Conservation (phyloP, 192 early-diverging fungal species). For the Backusella tarrabulga region DNA sequence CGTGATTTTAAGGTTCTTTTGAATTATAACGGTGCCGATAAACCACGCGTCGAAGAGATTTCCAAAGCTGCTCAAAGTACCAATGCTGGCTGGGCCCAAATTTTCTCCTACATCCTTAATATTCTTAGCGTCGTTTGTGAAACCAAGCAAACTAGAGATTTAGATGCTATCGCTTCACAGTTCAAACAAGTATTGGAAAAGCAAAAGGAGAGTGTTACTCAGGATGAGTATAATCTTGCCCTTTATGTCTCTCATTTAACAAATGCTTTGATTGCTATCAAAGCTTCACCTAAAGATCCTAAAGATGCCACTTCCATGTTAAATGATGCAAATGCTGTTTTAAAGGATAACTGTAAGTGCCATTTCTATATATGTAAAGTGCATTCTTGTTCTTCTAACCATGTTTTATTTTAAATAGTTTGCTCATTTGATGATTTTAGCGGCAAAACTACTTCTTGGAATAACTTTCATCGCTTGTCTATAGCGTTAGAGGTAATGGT, state of each 20-base stretch:
- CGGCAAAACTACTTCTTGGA: conserved; percentile 2
- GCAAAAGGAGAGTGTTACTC: conserved; percentile 2
- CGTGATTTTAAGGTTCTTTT: conserved; percentile 69
- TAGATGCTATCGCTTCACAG: conserved; percentile 5
- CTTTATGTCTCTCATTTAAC: conserved; percentile 10
- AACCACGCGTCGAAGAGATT: conserved; percentile 35
- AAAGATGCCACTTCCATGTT: conserved; percentile 4
- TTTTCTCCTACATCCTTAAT: conserved; percentile 31
- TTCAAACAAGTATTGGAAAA: conserved; percentile 6
- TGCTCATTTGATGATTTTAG: neutral
- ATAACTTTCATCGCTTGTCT: conserved; percentile 16
- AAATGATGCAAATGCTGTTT: neutral
- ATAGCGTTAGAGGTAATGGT: conserved; percentile 12
- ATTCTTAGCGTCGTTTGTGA: conserved; percentile 33
- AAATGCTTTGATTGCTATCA: conserved; percentile 17
- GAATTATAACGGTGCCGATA: conserved; percentile 45
- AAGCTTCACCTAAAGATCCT: conserved; percentile 2
- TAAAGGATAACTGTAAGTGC: conserved; percentile 15
- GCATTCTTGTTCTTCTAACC: neutral
- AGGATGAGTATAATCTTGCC: conserved; percentile 14
- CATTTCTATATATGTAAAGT: neutral
- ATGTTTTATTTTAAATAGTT: neutral
- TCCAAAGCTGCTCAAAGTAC: conserved; percentile 38
- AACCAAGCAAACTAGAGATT: conserved; percentile 13
- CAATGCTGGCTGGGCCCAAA: conserved; percentile 24